Evolutionary conservation across 176 grass and related monocot genomes (phyloP).

Genomic region (Stipa capillata): DNA sequence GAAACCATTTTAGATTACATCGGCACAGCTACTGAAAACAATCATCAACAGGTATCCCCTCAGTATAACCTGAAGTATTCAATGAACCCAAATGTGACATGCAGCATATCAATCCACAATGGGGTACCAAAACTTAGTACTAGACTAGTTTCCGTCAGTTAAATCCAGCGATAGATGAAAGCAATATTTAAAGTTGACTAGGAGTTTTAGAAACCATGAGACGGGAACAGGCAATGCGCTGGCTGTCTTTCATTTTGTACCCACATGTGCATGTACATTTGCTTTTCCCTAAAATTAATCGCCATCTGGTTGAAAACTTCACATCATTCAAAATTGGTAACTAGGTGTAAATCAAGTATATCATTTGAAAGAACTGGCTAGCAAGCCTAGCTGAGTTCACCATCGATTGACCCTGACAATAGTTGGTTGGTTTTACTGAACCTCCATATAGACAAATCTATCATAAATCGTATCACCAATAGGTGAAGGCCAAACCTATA

Average conservation of each 20-base stretch:
- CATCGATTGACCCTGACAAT: neutral
- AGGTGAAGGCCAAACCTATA: neutral
- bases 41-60: neutral
- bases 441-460: neutral
- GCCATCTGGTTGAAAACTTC: neutral
- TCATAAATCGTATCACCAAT: neutral
- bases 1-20: neutral
- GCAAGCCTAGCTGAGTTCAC: neutral
- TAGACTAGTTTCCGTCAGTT: neutral
- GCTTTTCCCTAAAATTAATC: neutral
- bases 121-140: neutral
- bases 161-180: no score
- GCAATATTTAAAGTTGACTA: no score
- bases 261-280: no score
- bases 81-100: neutral
- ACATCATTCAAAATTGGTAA: neutral
- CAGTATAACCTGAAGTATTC: neutral
- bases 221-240: neutral
- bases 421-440: neutral
- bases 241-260: neutral
- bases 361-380: neutral
- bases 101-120: neutral
- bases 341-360: neutral
- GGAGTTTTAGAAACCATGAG: no score
- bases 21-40: neutral